Conservation (phyloP, 2,329 filamentous ascomycete genomes). For the Stemphylium beticola region DNA sequence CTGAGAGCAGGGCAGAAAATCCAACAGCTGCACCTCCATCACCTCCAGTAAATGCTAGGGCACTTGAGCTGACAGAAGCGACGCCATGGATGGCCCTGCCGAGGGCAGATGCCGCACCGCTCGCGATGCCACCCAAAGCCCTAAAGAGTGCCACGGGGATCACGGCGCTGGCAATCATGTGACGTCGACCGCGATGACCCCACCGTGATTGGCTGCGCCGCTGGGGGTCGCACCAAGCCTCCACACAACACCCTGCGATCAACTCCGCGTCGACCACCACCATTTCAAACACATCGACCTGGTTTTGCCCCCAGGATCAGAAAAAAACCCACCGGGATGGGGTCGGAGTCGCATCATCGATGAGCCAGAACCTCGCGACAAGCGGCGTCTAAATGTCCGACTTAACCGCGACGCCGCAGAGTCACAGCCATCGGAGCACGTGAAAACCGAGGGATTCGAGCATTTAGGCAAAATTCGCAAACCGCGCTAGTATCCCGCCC, state of each 20-base stretch:
- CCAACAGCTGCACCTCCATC: constrained; percentile 2
- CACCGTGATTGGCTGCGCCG: neutral
- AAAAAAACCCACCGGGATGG: neutral
- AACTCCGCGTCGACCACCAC: neutral
- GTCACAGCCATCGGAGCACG: neutral
- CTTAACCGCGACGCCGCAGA: neutral
- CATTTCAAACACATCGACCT: neutral
- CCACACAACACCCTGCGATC: neutral
- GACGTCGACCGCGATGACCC: neutral
- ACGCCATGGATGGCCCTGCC: neutral
- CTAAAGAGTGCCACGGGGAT: constrained; percentile 1
- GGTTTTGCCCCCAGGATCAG: neutral
- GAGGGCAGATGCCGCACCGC: constrained; percentile 5
- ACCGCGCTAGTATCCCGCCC: constrained; percentile 5
- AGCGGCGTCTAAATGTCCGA: neutral
- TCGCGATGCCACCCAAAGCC: constrained; percentile 4
- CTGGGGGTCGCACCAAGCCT: neutral
- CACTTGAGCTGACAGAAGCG: constrained; percentile 2
- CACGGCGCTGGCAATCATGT: neutral
- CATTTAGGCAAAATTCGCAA: constrained; percentile 9
- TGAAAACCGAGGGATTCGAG: neutral
- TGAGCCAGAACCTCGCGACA: too few relatives aligned
- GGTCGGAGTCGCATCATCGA: too few relatives aligned
- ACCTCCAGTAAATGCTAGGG: constrained; percentile 8
- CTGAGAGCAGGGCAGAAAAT: constrained; percentile 7